Conservation (phyloP, 495 filamentous ascomycete genomes). For the Astrocystis sublimbata region DNA sequence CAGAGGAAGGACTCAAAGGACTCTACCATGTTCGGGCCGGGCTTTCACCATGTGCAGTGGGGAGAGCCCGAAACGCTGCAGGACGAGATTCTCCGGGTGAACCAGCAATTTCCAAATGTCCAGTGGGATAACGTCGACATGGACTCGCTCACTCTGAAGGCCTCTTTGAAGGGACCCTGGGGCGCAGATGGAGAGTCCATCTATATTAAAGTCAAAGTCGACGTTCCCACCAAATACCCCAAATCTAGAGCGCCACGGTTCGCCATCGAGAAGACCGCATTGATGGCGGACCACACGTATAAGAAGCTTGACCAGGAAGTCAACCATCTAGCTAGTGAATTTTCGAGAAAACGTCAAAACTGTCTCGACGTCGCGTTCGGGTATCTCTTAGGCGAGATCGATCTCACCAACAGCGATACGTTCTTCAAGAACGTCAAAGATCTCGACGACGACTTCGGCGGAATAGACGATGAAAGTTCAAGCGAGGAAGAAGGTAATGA, state of each 20-base stretch:
- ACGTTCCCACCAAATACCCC: slow-evolving; percentile 80
- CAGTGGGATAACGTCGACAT: slow-evolving; percentile 85
- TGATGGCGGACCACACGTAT: slow-evolving; percentile 69
- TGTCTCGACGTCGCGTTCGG: slow-evolving; percentile 80
- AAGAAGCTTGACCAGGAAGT: slow-evolving; percentile 66
- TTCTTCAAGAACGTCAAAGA: slow-evolving; percentile 66
- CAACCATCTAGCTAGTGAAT: slow-evolving; percentile 66
- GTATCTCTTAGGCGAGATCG: slow-evolving; percentile 82
- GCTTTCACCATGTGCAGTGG: slow-evolving; percentile 58
- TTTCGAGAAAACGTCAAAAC: slow-evolving; percentile 67
- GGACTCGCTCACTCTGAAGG: slow-evolving; percentile 65
- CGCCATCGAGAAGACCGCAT: slow-evolving; percentile 72
- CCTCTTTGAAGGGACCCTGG: slow-evolving; percentile 89
- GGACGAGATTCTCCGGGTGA: slow-evolving; percentile 84
- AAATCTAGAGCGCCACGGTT: slow-evolving; percentile 65
- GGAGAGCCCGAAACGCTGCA: slow-evolving; percentile 77
- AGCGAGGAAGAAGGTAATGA: slow-evolving; percentile 82
- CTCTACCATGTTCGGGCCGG: slow-evolving; percentile 45
- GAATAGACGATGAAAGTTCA: slow-evolving; percentile 65
- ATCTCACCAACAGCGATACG: slow-evolving; percentile 69
- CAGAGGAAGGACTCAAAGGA: slow-evolving; percentile 42
- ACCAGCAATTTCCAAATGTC: slow-evolving; percentile 79
- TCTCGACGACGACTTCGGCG: slow-evolving; percentile 61
- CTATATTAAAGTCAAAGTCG: slow-evolving; percentile 76
- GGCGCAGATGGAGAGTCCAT: slow-evolving; percentile 66